phyloP scores from a whole-genome alignment of 2,329 filamentous ascomycete genomes.

The Decorospora gaudefroyi region DNA sequence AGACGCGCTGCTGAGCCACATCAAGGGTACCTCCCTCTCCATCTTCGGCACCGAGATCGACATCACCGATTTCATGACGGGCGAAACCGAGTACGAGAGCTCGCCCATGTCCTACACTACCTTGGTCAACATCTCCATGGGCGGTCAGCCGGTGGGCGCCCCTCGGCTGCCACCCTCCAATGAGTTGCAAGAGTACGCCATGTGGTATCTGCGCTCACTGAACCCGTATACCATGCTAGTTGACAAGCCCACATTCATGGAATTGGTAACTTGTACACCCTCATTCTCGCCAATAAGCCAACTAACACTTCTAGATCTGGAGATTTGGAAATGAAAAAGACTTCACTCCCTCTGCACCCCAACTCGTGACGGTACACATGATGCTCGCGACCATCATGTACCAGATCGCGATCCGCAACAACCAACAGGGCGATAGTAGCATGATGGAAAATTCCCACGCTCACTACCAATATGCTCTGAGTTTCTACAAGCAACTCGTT shows the following conservation, averaged over 20 bases:
- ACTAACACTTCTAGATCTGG: conserved; percentile 60
- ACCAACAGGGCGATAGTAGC: conserved; percentile 44
- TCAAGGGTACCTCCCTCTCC: conserved; percentile 75
- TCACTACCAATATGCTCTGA: conserved; percentile 77
- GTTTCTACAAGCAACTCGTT: conserved; percentile 68
- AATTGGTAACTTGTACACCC: conserved; percentile 58
- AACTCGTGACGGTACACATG: conserved; percentile 75
- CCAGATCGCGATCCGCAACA: conserved; percentile 73
- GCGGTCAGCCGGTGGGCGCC: conserved; percentile 57
- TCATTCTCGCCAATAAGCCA: background rate
- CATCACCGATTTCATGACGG: conserved; percentile 70
- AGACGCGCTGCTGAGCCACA: conserved; percentile 69
- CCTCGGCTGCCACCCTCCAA: conserved; percentile 65
- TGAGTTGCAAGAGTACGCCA: conserved; percentile 69
- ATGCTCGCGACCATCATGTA: conserved; percentile 78
- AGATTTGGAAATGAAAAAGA: conserved; percentile 71
- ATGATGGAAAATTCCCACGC: conserved; percentile 70
- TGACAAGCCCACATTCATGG: conserved; percentile 75
- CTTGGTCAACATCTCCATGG: conserved; percentile 68
- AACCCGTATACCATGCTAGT: conserved; percentile 74
- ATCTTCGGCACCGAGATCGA: conserved; percentile 81
- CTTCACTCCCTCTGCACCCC: conserved; percentile 65
- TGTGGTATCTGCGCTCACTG: conserved; percentile 76
- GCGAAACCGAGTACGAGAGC: conserved; percentile 64
- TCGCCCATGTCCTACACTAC: conserved; percentile 69